A percentile compares a stretch with the other conserved stretches of the same genome.
Conservation (phyloP, 2,329 filamentous ascomycete genomes). For the Talaromyces funiculosus region DNA sequence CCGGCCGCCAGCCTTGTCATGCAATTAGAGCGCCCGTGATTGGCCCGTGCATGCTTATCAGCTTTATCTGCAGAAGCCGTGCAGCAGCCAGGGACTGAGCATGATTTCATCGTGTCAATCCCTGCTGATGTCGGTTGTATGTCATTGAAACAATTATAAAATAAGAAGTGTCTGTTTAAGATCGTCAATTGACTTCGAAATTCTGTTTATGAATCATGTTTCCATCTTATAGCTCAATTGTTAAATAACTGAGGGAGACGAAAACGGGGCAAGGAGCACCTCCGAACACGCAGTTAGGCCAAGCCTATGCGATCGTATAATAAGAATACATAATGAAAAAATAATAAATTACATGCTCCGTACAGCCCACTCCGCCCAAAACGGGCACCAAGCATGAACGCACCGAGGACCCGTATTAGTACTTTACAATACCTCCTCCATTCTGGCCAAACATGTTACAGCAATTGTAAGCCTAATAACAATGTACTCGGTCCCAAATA, state of each 20-base stretch:
- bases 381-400: neutral
- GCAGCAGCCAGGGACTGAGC: neutral
- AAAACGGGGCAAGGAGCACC: conserved; percentile 7
- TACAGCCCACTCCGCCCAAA: neutral
- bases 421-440: neutral
- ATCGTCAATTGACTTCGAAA: neutral
- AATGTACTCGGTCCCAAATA: neutral
- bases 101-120: neutral
- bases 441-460: conserved; percentile 4
- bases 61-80: conserved; percentile 3
- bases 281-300: conserved; percentile 9
- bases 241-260: neutral
- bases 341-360: neutral
- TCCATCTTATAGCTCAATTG: neutral
- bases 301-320: neutral
- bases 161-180: neutral
- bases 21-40: neutral
- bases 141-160: neutral
- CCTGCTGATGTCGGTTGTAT: neutral
- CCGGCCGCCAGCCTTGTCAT: conserved; percentile 5
- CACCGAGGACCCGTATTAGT: neutral
- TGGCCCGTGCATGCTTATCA: conserved; percentile 8
- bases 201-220: neutral
- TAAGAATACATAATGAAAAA: conserved; percentile 6
- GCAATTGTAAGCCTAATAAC: conserved; percentile 6